Evolutionary conservation across 495 filamentous ascomycete species (phyloP).

Genomic region (Echria macrotheca): DNA sequence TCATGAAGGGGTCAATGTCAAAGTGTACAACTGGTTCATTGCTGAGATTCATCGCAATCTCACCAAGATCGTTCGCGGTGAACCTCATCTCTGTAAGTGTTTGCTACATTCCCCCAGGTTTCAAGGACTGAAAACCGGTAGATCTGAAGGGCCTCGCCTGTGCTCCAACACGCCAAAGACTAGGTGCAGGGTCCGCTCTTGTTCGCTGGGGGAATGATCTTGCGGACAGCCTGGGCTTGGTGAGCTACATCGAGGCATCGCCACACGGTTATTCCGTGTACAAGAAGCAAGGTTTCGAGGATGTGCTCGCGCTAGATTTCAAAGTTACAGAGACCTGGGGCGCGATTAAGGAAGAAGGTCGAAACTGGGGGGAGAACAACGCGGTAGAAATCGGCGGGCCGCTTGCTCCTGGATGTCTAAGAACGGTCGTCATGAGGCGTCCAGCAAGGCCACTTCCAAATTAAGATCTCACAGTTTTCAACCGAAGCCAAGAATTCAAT

Average conservation of each 20-base stretch:
- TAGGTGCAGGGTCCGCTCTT: conserved; percentile 26
- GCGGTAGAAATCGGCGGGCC: conserved; percentile 19
- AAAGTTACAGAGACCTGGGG: conserved; percentile 21
- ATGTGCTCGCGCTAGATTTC: conserved; percentile 20
- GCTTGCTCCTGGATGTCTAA: conserved; percentile 14
- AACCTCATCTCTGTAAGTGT: conserved; percentile 22
- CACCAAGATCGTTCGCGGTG: conserved; percentile 16
- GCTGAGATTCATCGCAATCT: conserved; percentile 14
- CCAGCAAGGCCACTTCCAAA: no score
- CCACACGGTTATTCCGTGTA: conserved; percentile 26
- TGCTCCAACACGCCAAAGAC: conserved; percentile 16
- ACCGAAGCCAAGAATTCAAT: no score
- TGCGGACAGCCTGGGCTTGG: conserved; percentile 24
- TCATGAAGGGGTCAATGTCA: conserved; percentile 15
- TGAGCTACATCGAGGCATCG: conserved; percentile 21
- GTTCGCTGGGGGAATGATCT: conserved; percentile 20
- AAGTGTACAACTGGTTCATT: conserved; percentile 21
- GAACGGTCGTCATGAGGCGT: conserved; percentile 26
- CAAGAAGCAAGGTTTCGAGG: conserved; percentile 21
- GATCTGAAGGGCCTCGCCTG: conserved; percentile 22
- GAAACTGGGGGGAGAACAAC: conserved; percentile 22
- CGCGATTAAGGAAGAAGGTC: conserved; percentile 4
- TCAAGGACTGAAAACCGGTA: conserved; percentile 11
- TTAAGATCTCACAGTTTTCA: no score
- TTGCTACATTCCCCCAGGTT: neutral